A percentile compares a stretch with the other conserved stretches of the same genome.
Evolutionary conservation across 2,329 filamentous ascomycete genomes (phyloP).

Genomic region (Amesomyces nigricolor): DNA sequence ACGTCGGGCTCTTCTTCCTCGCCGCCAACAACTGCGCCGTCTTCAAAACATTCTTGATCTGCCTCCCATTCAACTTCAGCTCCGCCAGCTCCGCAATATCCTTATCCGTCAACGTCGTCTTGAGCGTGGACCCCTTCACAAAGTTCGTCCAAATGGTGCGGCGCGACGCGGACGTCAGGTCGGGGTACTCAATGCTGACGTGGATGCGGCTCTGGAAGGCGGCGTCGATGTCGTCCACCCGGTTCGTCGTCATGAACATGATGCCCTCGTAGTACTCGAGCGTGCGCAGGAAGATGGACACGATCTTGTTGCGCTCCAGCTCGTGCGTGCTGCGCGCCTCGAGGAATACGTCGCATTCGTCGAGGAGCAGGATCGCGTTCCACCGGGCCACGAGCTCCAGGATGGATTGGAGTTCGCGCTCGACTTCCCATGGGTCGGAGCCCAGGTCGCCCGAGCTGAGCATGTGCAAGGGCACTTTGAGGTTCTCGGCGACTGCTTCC

Average conservation of each 20-base stretch:
- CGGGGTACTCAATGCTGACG: conserved; percentile 43
- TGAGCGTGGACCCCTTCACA: conserved; percentile 30
- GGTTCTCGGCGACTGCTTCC: conserved; percentile 45
- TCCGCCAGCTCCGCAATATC: conserved; percentile 37
- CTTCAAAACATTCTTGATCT: conserved; percentile 36
- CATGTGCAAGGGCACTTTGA: conserved; percentile 44
- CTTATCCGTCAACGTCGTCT: conserved; percentile 28
- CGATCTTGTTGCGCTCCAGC: conserved; percentile 37
- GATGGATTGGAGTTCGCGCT: conserved; percentile 59
- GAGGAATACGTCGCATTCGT: conserved; percentile 51
- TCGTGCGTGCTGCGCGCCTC: conserved; percentile 38
- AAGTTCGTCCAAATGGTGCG: conserved; percentile 38
- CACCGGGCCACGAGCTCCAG: conserved; percentile 68
- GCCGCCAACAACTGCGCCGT: conserved; percentile 31
- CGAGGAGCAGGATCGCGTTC: conserved; percentile 66
- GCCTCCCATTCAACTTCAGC: conserved; percentile 32
- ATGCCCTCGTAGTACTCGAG: conserved; percentile 46
- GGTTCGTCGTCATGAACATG: conserved; percentile 46
- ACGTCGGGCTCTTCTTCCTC: conserved; percentile 32
- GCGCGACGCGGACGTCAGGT: conserved; percentile 35
- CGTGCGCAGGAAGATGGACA: conserved; percentile 37
- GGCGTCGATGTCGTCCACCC: conserved; percentile 40
- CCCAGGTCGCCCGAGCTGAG: conserved; percentile 65
- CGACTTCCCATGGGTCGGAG: conserved; percentile 57
- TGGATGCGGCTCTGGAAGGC: conserved; percentile 46